Percentiles rank a stretch among this genome's conserved stretches.
These are phyloP conservation scores for Chlamydomonas eustigma DNA, from an alignment of 139 green algal genomes.

Conservation along the genomic window DNA sequence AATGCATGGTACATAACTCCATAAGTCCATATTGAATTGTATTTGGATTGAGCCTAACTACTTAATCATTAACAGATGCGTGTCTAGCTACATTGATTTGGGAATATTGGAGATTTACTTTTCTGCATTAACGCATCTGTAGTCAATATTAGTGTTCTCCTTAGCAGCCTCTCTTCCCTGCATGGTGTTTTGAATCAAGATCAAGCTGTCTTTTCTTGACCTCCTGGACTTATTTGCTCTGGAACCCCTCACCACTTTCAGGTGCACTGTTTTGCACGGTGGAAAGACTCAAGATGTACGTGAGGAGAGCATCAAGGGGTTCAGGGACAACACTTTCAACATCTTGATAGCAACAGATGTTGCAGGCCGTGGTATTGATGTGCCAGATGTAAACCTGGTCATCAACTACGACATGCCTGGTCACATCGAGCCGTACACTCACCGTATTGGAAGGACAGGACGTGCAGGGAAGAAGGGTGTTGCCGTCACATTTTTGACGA, in stretches of 20 bases:
- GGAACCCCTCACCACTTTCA: slow-evolving; percentile 18
- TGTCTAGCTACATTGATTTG: too few species aligned
- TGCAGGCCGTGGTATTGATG: slow-evolving; percentile 90
- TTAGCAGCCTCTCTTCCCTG: too few species aligned
- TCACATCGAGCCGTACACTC: slow-evolving; percentile 96
- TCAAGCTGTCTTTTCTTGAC: too few species aligned
- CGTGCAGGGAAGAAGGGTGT: slow-evolving; percentile 78
- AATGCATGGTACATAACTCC: too few species aligned
- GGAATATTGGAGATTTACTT: too few species aligned
- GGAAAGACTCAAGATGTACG: slow-evolving; percentile 90
- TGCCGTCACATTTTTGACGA: slow-evolving; percentile 6
- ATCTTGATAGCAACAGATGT: slow-evolving; percentile 97
- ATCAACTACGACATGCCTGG: slow-evolving; percentile 98
- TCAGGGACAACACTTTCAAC: slow-evolving; percentile 86
- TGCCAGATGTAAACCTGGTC: slow-evolving; percentile 73
- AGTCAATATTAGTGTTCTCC: too few species aligned
- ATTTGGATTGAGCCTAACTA: too few species aligned
- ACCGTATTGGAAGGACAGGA: slow-evolving; percentile 87
- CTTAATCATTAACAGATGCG: too few species aligned
- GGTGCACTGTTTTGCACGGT: slow-evolving; percentile 83
- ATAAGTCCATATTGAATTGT: too few species aligned
- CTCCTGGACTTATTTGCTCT: too few species aligned
- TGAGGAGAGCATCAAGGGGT: slow-evolving; percentile 81
- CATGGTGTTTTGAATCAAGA: too few species aligned
- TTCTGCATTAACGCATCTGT: too few species aligned